These are phyloP conservation scores for Orbilia oligospora DNA, from an alignment of 2,329 filamentous ascomycete genomes.

Conservation along the genomic window DNA sequence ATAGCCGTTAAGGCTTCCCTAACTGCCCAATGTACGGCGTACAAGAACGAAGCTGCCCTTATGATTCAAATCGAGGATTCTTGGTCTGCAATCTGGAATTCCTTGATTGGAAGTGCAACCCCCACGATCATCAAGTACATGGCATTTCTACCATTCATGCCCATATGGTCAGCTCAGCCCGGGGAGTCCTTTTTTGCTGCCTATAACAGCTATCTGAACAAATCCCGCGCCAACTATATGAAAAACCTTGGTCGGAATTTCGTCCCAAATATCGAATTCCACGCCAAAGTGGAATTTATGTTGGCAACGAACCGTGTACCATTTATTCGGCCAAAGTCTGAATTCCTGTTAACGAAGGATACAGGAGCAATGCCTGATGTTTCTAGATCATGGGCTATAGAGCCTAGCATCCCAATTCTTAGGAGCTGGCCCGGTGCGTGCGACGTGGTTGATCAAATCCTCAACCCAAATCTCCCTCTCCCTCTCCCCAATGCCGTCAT, in stretches of 20 bases:
- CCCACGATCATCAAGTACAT: constrained; percentile 41
- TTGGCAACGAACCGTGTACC: constrained; percentile 21
- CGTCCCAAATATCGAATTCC: constrained; percentile 10
- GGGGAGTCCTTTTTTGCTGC: constrained; percentile 14
- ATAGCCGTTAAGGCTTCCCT: constrained; percentile 1
- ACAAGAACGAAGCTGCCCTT: neutral
- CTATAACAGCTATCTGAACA: constrained; percentile 15
- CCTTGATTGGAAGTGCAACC: constrained; percentile 20
- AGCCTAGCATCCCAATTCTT: constrained; percentile 30
- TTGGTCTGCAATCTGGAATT: constrained; percentile 16
- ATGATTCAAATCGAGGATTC: neutral
- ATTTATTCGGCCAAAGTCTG: constrained; percentile 5
- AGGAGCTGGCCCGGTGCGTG: neutral
- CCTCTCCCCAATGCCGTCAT: constrained; percentile 16
- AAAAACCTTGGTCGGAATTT: neutral
- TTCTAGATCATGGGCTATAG: constrained; percentile 26
- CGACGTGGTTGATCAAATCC: constrained; percentile 17
- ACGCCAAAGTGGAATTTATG: constrained; percentile 11
- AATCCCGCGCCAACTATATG: constrained; percentile 1
- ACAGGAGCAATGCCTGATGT: constrained; percentile 12
- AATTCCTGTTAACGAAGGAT: constrained; percentile 26
- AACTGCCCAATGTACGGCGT: constrained; percentile 14
- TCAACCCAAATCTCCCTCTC: neutral
- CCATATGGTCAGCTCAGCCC: constrained; percentile 31
- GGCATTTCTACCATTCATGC: constrained; percentile 35